Evolutionary conservation across 2,329 filamentous ascomycete species (phyloP), one percentile per base, ranked within the genome.

Genomic region (Cordyceps farinosa): DNA sequence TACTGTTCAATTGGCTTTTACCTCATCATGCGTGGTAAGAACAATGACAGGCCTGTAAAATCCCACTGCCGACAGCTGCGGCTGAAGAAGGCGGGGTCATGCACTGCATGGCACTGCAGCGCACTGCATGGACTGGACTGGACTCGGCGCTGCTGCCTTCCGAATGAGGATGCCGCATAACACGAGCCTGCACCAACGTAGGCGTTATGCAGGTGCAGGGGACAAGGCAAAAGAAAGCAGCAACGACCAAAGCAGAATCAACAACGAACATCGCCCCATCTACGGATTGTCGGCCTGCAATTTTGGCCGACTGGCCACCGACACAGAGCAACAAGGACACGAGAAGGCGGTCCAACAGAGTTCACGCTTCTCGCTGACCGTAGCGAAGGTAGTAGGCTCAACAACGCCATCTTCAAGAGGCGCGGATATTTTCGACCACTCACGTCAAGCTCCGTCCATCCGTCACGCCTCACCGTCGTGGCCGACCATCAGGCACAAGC

Each of bases 11-110:
- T 27, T 29, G 6, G 11, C 3, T 42, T 34, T 8, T 15, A 8
- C 13, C 42, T 48, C 7, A 29, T 30, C 45, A 15, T 27, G 15
- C 52, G 13, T 32, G 9, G 29, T 30, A 17, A 42, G 29, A 11
- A 60, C 34, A 32, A 22, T 13, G 5, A 11, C n/a, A 10, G 17
- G 36, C 38, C 36, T 17, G 17, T 15, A 9, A 15, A 52, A 50
- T 22, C 17, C 29, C 34, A 4, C 17, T 60, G 17, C 57, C 42
- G n/a, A 15, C 34, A 50, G 45, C 36, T n/a, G 50, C 36, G 58
- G 58, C 58, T 61, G 58, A 61, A 47, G 9, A 45, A 17, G 58
- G 40, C 50, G 50, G 58, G 36, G 40, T 40, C 38, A n/a, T 36
- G 48, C 48, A 42, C 50, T 11, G 27, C 40, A 40, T 8, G 22